Percentiles rank a stretch among this genome's conserved stretches.
Conservation (phyloP, 148 eudicot species). For the Vaccinium macrocarpon region DNA sequence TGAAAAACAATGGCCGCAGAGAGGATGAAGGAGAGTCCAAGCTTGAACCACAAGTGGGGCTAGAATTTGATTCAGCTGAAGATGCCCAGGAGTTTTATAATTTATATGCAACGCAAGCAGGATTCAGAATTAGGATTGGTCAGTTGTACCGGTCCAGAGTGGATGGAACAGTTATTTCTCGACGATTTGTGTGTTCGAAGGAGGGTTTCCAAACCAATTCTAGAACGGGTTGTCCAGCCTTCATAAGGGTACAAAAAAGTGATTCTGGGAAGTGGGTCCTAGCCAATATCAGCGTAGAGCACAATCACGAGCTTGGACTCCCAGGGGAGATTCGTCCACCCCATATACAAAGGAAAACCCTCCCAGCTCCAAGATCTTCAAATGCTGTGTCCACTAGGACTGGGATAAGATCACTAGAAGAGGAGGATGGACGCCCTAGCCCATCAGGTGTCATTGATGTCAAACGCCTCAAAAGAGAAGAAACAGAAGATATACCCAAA, state of each 20-base stretch:
- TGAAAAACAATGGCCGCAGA: constrained; percentile 30
- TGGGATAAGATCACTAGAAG: constrained; percentile 51
- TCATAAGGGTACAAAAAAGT: constrained; percentile 53
- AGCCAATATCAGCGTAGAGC: constrained; percentile 51
- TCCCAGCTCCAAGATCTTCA: constrained; percentile 36
- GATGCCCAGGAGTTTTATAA: constrained; percentile 60
- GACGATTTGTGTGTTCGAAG: constrained; percentile 55
- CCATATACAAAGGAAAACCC: constrained; percentile 40
- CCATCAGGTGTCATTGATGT: constrained; percentile 35
- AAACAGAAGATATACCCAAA: constrained; percentile 23
- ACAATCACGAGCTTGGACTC: constrained; percentile 51
- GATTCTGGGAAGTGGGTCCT: constrained; percentile 60
- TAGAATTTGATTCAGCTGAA: constrained; percentile 56
- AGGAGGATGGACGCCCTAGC: constrained; percentile 32
- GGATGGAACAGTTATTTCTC: constrained; percentile 52
- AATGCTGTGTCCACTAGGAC: constrained; percentile 42
- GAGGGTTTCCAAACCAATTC: constrained; percentile 55
- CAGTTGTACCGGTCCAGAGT: constrained; percentile 55
- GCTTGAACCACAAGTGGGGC: constrained; percentile 48
- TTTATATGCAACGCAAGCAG: constrained; percentile 42
- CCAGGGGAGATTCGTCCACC: constrained; percentile 44
- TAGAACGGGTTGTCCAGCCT: constrained; percentile 61
- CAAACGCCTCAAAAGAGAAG: constrained; percentile 50
- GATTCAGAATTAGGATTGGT: constrained; percentile 56
- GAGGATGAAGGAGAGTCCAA: constrained; percentile 40